Conservation (phyloP, 495 filamentous ascomycete genomes). For the Talaromyces thailandensis region DNA sequence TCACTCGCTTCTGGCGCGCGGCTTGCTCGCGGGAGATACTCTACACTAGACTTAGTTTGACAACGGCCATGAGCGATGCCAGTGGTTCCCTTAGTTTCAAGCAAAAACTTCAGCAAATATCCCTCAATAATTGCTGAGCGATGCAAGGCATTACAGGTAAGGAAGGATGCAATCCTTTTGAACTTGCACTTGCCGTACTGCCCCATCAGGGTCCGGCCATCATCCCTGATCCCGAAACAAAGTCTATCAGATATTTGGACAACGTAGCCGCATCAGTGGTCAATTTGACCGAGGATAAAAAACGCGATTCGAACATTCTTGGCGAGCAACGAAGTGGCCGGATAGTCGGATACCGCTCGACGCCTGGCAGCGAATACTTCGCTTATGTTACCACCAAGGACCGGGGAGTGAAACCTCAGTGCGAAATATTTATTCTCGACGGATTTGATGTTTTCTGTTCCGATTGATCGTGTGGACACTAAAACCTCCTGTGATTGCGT, state of each 20-base stretch:
- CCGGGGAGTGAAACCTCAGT: neutral
- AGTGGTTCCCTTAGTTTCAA: constrained; percentile 35
- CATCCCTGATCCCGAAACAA: constrained; percentile 51
- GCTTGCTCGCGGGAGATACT: constrained; percentile 43
- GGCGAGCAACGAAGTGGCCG: constrained; percentile 21
- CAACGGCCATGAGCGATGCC: constrained; percentile 28
- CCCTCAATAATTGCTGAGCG: neutral
- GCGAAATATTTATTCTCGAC: neutral
- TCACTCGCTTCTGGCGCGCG: constrained; percentile 53
- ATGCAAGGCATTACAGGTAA: neutral
- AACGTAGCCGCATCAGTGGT: constrained; percentile 38
- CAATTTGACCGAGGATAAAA: constrained; percentile 37
- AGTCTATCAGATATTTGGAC: constrained; percentile 40
- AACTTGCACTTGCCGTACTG: constrained; percentile 18
- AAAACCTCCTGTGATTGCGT: neutral
- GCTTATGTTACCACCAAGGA: neutral
- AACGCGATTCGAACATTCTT: constrained; percentile 29
- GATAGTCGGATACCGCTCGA: constrained; percentile 1
- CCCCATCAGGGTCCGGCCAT: constrained; percentile 44
- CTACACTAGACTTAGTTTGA: constrained; percentile 33
- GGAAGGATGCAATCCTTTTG: neutral
- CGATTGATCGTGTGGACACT: neutral
- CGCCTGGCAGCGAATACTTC: neutral
- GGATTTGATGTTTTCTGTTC: neutral
- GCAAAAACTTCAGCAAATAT: constrained; percentile 32